Evolutionary conservation across 1,139 yeast species (phyloP), one percentile per base, ranked within the genome.

Genomic region (Scheffersomyces stambukii): DNA sequence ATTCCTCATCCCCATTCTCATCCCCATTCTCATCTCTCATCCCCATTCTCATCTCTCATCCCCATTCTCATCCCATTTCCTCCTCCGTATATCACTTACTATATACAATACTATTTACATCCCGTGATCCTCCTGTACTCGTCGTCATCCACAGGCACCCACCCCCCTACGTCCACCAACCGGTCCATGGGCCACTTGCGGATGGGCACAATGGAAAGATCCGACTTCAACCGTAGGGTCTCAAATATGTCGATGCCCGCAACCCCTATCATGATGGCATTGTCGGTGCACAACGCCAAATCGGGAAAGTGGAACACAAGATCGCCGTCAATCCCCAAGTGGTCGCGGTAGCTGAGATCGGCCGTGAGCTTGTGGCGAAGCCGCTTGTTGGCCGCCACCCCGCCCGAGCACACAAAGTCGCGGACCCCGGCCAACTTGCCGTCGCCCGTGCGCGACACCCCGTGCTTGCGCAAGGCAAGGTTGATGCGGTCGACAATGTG

Each of bases 181-280:
- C 72, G 64, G 30, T 65, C 53, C 39, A 82, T 50, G 2, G 94
- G 89, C 95, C 95, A 85, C 53, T 75, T 82, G 25, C 86, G 62
- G 2, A 75, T 59, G 1, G 93, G 89, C 8, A 67, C 48, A 5
- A 78, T 70, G 10, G 58, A 60, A 23, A 81, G 48, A 17, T 68
- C 72, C 0, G 85, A 72, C 12, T 65, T 63, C 16, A 69, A 34
- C 3, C 65, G 45, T 19, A 64, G 61, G 8, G 53, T 48, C 49
- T 88, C 95, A 49, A 64, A 81, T 10, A 88, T 61, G 48, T 89
- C 96, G 8, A 89, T 83, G 0, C 96, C 98, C 0, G 97, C 95
- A 76, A 94, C 84, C 1, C 96, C 98, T 31, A 91, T 91, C 99
- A 91, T 91, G 2, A 88, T 74, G 0, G 97, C 96, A 54, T 91